A percentile compares a stretch with the other conserved stretches of the same genome.
Evolutionary conservation across 2,329 filamentous ascomycete species (phyloP).

Genomic region (Colletotrichum sp.): DNA sequence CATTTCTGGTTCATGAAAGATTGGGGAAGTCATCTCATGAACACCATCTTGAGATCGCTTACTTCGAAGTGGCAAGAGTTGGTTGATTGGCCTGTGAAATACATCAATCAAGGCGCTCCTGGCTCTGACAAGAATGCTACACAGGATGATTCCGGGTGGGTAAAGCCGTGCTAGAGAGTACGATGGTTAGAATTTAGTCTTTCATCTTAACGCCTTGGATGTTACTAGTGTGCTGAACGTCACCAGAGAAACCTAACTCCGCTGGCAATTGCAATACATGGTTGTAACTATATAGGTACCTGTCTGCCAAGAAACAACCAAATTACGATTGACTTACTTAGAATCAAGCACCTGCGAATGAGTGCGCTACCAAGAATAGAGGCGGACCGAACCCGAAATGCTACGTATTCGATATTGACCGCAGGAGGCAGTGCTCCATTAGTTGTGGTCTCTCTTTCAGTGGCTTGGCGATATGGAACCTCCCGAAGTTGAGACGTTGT

Average conservation of each 20-base stretch:
- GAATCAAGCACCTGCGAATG: background rate
- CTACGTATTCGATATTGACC: rapidly evolving
- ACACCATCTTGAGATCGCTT: background rate
- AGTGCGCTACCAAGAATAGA: rapidly evolving
- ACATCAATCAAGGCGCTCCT: background rate
- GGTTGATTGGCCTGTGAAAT: background rate
- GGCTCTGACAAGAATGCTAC: rapidly evolving
- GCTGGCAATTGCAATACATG: background rate
- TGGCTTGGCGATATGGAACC: background rate
- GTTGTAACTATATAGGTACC: too few relatives aligned
- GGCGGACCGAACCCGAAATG: background rate
- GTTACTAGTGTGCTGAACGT: rapidly evolving
- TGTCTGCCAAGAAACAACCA: too few relatives aligned
- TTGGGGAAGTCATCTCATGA: background rate
- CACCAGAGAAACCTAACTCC: background rate
- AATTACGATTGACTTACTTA: background rate
- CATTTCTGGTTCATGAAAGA: background rate
- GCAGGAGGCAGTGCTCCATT: background rate
- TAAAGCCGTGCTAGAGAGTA: rapidly evolving
- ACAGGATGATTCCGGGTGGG: background rate
- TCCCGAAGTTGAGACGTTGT: background rate
- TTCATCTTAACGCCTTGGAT: rapidly evolving
- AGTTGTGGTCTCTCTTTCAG: rapidly evolving
- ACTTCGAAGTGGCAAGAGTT: background rate
- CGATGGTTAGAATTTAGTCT: background rate